Evolutionary conservation across 1,284 basidiomycete genomes (phyloP), one percentile per base, ranked within the genome.

Genomic region (Ustilago shanxiensis): DNA sequence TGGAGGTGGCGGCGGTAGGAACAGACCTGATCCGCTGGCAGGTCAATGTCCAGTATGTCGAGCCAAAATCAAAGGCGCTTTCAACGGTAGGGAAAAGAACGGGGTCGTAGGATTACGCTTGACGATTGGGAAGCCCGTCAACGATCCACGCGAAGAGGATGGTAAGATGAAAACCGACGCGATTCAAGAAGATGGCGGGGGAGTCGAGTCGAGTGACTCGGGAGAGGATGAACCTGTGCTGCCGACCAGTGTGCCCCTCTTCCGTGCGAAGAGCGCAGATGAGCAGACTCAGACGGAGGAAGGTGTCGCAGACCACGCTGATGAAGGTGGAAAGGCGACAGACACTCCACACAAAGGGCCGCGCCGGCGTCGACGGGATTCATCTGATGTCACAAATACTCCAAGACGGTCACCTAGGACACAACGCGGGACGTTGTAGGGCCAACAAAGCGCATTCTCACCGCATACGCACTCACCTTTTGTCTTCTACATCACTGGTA

Each of bases 41-140:
- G 82, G 82, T 2, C 74, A 74, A 13, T 83, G 82, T 47, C 82
- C 82, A 10, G 82, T 83, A 0, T 83, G 82, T 44, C 67, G 82
- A 41, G 60, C 77, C 22, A 66, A 72, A 35, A 82, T 83, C 57
- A 73, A 72, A 8, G 80, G 79, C 22, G 80, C 71, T 1, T 83
- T 83, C 65, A 79, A 74, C 16, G 78, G 79, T 18, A 49, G 63
- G 26, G 66, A 65, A 20, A 71, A 69, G 31, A 58, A 52, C 18
- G 79, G 79, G 6, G 59, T 81, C 7, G 33, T 77, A 0, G 81
- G 81, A 7, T 47, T 83, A n/a, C 74, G 79, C 13, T 51, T 83
- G 35, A 71, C 65, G 63, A 60, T 79, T 8, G 81, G 81, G 39
- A 72, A 72, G 29, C 79, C 81, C 1, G 49, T 66, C 50, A 60